Evolutionary conservation across 208 protist genomes (phyloP).

Genomic region (Phytomonas sp.): DNA sequence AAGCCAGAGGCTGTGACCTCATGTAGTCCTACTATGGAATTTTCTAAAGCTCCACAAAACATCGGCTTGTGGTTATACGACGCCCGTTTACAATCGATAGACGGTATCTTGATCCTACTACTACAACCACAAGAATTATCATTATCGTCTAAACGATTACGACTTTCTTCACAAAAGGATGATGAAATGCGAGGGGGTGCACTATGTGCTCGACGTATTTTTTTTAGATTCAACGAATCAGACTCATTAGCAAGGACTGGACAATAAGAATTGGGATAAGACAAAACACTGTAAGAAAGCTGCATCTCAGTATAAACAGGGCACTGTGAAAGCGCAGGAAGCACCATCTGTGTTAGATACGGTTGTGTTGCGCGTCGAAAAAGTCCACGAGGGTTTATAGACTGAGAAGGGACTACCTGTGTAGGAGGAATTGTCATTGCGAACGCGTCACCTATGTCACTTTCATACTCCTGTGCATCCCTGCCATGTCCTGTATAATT

Average conservation of each 20-base stretch:
- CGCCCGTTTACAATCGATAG: background rate
- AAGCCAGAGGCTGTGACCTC: background rate
- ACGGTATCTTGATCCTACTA: background rate
- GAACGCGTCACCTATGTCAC: background rate
- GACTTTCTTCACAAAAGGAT: background rate
- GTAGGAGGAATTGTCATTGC: background rate
- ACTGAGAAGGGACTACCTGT: background rate
- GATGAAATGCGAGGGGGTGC: background rate
- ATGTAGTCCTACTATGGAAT: background rate
- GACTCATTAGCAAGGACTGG: background rate
- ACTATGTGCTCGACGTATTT: background rate
- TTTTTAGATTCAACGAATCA: background rate
- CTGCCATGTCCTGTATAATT: background rate
- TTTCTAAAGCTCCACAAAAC: background rate
- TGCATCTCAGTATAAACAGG: background rate
- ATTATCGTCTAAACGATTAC: background rate
- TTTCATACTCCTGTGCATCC: background rate
- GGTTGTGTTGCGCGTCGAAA: background rate
- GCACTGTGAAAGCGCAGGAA: background rate
- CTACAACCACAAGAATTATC: background rate
- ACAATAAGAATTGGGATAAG: background rate
- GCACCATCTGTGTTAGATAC: background rate
- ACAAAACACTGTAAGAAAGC: background rate
- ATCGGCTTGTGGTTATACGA: background rate
- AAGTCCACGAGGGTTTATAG: background rate